phyloP scores from a whole-genome alignment of 768 basidiomycete species.

The Thelephora ganbajun region DNA sequence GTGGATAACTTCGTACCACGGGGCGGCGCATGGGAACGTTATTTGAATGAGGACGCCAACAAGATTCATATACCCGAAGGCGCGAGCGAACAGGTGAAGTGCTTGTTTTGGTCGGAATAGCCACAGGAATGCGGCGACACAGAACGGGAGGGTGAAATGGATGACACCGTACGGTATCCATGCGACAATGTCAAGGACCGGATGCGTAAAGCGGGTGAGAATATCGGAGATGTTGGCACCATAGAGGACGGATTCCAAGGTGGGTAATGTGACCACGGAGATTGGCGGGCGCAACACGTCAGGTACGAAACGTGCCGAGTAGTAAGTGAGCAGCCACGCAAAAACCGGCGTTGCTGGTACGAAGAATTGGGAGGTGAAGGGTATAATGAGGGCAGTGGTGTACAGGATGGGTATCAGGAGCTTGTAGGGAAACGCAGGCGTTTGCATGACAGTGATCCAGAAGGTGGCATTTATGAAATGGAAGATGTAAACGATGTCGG shows the following conservation, averaged over 20 bases:
- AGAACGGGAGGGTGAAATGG: conserved; percentile 80
- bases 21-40: conserved; percentile 83
- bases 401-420: conserved; percentile 67
- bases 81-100: conserved; percentile 72
- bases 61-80: conserved; percentile 90
- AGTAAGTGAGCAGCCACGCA: conserved; percentile 77
- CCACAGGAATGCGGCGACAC: conserved; percentile 80
- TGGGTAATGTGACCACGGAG: conserved; percentile 86
- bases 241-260: conserved; percentile 88
- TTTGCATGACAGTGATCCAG: conserved; percentile 63
- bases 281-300: conserved; percentile 62
- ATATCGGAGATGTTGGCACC: conserved; percentile 97
- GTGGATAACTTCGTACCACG: conserved; percentile 96
- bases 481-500: conserved; percentile 51
- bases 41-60: conserved; percentile 81
- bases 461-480: conserved; percentile 49
- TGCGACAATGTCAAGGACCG: conserved; percentile 81
- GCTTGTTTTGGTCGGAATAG: conserved; percentile 73
- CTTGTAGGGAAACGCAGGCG: conserved; percentile 58
- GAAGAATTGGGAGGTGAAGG: conserved; percentile 85
- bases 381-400: conserved; percentile 54
- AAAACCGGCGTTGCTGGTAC: conserved; percentile 79
- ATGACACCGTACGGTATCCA: conserved; percentile 96
- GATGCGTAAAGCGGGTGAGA: conserved; percentile 88
- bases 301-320: conserved; percentile 79